These are phyloP conservation scores for Talaromyces sp. DNA, from an alignment of 2,329 filamentous ascomycete species.

Conservation along the genomic window DNA sequence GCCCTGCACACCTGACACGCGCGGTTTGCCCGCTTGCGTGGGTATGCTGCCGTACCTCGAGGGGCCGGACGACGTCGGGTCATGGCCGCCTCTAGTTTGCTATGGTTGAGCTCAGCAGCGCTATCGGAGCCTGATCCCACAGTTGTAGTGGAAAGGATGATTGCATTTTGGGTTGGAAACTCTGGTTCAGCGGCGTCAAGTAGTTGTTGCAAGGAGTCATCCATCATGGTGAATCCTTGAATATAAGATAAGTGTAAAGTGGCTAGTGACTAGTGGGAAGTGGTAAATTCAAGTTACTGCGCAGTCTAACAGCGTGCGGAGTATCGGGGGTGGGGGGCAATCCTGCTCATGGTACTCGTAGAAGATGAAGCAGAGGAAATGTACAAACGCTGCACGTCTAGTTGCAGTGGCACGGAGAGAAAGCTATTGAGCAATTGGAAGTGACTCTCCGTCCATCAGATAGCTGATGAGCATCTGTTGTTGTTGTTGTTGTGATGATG, in stretches of 20 bases:
- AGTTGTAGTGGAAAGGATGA: slow-evolving; percentile 11
- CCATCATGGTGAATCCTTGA: slow-evolving; percentile 12
- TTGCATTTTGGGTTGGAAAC: slow-evolving; percentile 16
- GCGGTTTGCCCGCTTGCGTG: slow-evolving; percentile 32
- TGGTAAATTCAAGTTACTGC: neutral
- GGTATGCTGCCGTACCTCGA: slow-evolving; percentile 24
- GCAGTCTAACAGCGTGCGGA: neutral
- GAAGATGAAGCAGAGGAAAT: neutral
- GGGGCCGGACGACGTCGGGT: slow-evolving; percentile 20
- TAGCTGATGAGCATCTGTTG: neutral
- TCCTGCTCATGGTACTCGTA: neutral
- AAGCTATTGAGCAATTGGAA: neutral
- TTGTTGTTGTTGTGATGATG: neutral
- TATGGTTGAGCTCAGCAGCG: slow-evolving; percentile 11
- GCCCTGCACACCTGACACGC: slow-evolving; percentile 33
- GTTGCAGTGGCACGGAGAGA: neutral
- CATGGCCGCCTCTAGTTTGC: slow-evolving; percentile 15
- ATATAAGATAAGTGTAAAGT: neutral
- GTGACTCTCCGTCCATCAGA: too few species aligned
- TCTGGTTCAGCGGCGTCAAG: slow-evolving; percentile 19
- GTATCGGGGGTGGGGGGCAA: slow-evolving; percentile 13
- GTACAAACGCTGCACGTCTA: neutral
- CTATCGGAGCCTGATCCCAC: slow-evolving; percentile 16
- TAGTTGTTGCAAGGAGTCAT: slow-evolving; percentile 20
- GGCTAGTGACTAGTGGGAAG: neutral